Base-by-base conservation (phyloP, 2,329 filamentous ascomycete genomes). In the Hymenoscyphus fructigenus region DNA sequence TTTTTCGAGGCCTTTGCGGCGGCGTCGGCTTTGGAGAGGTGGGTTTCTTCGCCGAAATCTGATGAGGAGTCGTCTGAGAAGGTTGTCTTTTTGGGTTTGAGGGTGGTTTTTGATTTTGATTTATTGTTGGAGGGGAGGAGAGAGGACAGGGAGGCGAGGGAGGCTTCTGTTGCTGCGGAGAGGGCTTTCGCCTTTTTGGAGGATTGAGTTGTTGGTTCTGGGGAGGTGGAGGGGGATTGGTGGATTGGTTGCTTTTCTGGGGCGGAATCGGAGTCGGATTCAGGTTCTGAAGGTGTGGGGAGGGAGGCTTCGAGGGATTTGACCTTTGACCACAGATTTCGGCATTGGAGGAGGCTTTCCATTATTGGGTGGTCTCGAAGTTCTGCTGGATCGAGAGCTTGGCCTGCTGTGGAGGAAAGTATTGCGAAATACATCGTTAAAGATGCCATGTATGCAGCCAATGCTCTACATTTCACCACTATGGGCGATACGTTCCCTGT, bases 371-470 rank as follows among this genome's bases (percentile, higher is more conserved):
- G 95, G 61, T 97, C 91, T 66, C 92, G 88, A 53, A 99, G 80
- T 71, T 96, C 88, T n/a, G 84, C 82, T 5, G 94, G 91, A 62
- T 91, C 84, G 68, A 96, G 78, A 0, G 91, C 84, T 65, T 87
- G 83, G 23, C 57, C 57, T 1, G 88, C 84, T 0, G 92, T 89
- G 0, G 92, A 96, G 12, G 92, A 92, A n/a, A 99, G 80, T 41
- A 98, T 85, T 44, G 93, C 91, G 76, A 99, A 97, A 78, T 99
- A 99, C 87, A 97, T 93, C 59, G 91, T 89, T 70, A 99, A 82
- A 1, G 92, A 85, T 55, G 91, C 92, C 28, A 98, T 82, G 75
- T 99, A 98, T 66, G 93, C 91, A 5, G 91, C 89, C 47, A 96
- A 82, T 12, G 93, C 88, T 76, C 92, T 88, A 75, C 91, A 89